These are phyloP conservation scores for Datisca glomerata DNA, from an alignment of 306 rosid species.

Conservation along the genomic window DNA sequence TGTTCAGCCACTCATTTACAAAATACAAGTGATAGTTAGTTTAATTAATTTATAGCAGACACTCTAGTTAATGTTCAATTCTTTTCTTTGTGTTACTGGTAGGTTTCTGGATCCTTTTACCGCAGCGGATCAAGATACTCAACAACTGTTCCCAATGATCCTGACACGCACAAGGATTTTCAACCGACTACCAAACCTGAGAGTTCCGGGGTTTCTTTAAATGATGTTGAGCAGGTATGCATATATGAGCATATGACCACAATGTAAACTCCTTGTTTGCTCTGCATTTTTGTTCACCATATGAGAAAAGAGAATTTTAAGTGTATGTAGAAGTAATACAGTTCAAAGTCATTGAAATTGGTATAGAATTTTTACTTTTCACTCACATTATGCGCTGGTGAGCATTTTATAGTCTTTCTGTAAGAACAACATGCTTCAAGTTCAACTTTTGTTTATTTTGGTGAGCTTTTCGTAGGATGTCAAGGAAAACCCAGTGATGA, in stretches of 20 bases:
- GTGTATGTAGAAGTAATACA: too few species aligned
- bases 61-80: neutral
- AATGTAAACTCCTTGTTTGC: slow-evolving; percentile 1
- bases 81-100: slow-evolving; percentile 8
- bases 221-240: slow-evolving; percentile 63
- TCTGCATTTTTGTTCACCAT: too few species aligned
- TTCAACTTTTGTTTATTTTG: neutral
- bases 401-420: too few species aligned
- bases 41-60: too few species aligned
- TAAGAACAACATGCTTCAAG: neutral
- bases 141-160: slow-evolving; percentile 34
- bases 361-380: neutral
- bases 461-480: slow-evolving; percentile 41
- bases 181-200: slow-evolving; percentile 56
- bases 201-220: slow-evolving; percentile 35
- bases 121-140: slow-evolving; percentile 36
- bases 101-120: slow-evolving; percentile 33
- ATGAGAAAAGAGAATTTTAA: too few species aligned
- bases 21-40: neutral
- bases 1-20: neutral
- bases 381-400: neutral
- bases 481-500: slow-evolving; percentile 64
- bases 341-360: neutral
- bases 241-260: slow-evolving; percentile 1
- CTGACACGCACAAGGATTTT: slow-evolving; percentile 81